Conservation (phyloP, 2,329 filamentous ascomycete species). For the Fusarium nematophilum region DNA sequence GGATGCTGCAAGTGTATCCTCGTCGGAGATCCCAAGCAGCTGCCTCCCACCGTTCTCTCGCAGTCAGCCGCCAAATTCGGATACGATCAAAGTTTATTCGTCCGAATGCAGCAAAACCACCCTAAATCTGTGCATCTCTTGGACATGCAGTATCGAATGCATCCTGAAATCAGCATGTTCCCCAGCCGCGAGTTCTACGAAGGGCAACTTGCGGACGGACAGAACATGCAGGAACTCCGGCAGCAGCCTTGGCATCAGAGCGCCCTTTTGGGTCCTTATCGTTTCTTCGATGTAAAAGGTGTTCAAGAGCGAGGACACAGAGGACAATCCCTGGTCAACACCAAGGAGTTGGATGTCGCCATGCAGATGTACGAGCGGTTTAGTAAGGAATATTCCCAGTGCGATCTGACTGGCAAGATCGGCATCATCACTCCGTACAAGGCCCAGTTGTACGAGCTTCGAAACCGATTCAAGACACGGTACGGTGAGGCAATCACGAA, state of each 20-base stretch:
- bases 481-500: slow-evolving; percentile 82
- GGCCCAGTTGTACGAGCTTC: slow-evolving; percentile 86
- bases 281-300: slow-evolving; percentile 96
- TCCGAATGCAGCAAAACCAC: slow-evolving; percentile 95
- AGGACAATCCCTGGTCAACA: slow-evolving; percentile 91
- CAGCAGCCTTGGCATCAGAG: slow-evolving; percentile 87
- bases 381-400: slow-evolving; percentile 74
- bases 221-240: slow-evolving; percentile 81
- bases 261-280: slow-evolving; percentile 86
- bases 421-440: slow-evolving; percentile 99
- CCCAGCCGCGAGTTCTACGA: slow-evolving; percentile 95
- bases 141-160: slow-evolving; percentile 99
- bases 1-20: slow-evolving; percentile 96
- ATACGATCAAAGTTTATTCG: slow-evolving; percentile 98
- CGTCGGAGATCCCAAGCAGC: slow-evolving; percentile 96
- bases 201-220: slow-evolving; percentile 84
- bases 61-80: slow-evolving; percentile 92
- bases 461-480: slow-evolving; percentile 74
- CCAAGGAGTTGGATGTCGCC: slow-evolving; percentile 86
- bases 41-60: slow-evolving; percentile 95
- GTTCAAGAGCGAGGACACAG: slow-evolving; percentile 83
- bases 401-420: slow-evolving; percentile 83
- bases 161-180: slow-evolving; percentile 93
- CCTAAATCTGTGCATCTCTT: slow-evolving; percentile 90
- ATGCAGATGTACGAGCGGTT: slow-evolving; percentile 87